Evolutionary conservation across 1,284 basidiomycete genomes (phyloP).

Genomic region (Trametes pubescens): DNA sequence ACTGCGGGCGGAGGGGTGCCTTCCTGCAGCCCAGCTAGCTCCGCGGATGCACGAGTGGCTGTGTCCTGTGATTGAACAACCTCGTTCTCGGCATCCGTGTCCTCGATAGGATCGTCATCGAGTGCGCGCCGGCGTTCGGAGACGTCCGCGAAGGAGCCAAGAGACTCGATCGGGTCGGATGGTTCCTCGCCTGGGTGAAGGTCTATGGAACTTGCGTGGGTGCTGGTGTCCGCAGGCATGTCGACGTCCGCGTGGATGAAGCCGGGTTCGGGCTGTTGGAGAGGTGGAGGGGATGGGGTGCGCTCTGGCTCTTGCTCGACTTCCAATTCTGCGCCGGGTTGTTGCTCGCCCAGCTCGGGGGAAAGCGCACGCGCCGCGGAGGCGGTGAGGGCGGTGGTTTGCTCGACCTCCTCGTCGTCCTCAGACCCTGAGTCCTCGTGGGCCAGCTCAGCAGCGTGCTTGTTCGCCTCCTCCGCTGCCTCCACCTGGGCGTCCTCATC

Average conservation of each 20-base stretch:
- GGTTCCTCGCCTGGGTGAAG: constrained; percentile 27
- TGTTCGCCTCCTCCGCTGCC: background rate
- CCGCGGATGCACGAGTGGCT: background rate
- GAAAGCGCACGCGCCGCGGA: constrained; percentile 13
- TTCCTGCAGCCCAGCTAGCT: constrained; percentile 3
- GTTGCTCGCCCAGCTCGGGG: constrained; percentile 12
- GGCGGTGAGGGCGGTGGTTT: background rate
- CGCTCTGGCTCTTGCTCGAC: background rate
- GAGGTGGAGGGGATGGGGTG: constrained; percentile 3
- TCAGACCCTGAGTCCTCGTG: constrained; percentile 2
- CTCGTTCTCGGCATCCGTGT: constrained; percentile 37
- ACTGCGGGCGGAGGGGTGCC: constrained; percentile 34
- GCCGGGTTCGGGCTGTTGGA: constrained; percentile 6
- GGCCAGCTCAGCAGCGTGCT: background rate
- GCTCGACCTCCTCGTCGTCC: constrained; percentile 2
- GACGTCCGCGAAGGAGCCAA: constrained; percentile 27
- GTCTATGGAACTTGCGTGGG: constrained; percentile 11
- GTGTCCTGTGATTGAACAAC: background rate
- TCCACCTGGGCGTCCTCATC: background rate
- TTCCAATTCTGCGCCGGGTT: background rate
- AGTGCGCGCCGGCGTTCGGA: constrained; percentile 11
- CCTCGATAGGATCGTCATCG: constrained; percentile 31
- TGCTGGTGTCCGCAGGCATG: background rate
- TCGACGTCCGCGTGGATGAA: background rate
- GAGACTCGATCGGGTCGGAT: constrained; percentile 34